These are phyloP conservation scores for Parietaria judaica DNA, from an alignment of 306 rosid genomes.

Conservation along the genomic window DNA sequence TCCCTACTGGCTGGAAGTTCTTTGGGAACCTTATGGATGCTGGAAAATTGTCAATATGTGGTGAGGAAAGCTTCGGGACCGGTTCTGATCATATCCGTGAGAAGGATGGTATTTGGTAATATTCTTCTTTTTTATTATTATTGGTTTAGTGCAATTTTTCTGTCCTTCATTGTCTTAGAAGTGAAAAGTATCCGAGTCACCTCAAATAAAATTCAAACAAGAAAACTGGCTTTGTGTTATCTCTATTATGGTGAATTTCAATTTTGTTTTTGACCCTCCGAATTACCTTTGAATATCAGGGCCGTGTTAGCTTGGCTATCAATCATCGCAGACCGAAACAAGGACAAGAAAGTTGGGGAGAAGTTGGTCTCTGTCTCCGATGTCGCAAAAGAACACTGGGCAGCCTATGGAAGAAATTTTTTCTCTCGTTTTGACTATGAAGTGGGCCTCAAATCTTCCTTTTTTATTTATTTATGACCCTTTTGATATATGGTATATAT, in stretches of 20 bases:
- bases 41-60: slow-evolving; percentile 82
- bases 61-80: slow-evolving; percentile 98
- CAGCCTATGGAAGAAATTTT: slow-evolving; percentile 83
- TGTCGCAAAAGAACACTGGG: slow-evolving; percentile 83
- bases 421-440: slow-evolving; percentile 95
- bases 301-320: slow-evolving; percentile 99
- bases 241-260: slow-evolving; percentile 4
- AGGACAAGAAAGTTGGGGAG: slow-evolving; percentile 74
- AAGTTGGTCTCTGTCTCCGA: slow-evolving; percentile 79
- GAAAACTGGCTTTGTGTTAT: slow-evolving; percentile 1
- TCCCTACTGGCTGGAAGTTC: slow-evolving; percentile 98
- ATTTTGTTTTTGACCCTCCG: slow-evolving; percentile 18
- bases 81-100: slow-evolving; percentile 99
- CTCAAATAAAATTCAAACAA: neutral
- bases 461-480: neutral
- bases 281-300: slow-evolving; percentile 38
- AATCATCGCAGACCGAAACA: slow-evolving; percentile 72
- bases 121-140: slow-evolving; percentile 10
- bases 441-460: slow-evolving; percentile 27
- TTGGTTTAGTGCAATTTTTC: too few relatives aligned
- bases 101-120: slow-evolving; percentile 96
- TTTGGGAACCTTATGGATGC: slow-evolving; percentile 99
- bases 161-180: neutral
- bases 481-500: neutral
- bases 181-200: neutral